phyloP scores from a whole-genome alignment of 306 rosid species.

The Albizia julibrissin region DNA sequence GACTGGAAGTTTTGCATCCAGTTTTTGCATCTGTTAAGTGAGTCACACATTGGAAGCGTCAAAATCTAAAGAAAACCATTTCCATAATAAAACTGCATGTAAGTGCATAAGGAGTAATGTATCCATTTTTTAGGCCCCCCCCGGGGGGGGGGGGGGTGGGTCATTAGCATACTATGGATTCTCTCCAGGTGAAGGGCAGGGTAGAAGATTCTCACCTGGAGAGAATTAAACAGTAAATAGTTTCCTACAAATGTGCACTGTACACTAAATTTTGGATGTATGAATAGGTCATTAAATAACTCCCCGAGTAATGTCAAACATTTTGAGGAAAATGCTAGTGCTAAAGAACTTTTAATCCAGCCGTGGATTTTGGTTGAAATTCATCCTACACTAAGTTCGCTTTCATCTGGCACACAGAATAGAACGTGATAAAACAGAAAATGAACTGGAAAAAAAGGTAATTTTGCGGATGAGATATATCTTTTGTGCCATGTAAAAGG shows the following conservation, averaged over 20 bases:
- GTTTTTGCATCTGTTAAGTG: conserved; percentile 58
- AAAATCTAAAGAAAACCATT: conserved; percentile 24
- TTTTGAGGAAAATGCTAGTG: background rate
- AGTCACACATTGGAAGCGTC: conserved; percentile 38
- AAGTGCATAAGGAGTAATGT: background rate
- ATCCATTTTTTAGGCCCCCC: background rate
- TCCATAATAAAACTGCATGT: conserved; percentile 1
- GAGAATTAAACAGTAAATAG: background rate
- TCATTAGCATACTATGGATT: background rate
- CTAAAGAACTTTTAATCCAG: background rate
- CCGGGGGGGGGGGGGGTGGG: too few relatives aligned
- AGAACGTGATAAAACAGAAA: background rate
- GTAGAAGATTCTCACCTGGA: too few relatives aligned
- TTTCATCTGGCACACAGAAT: background rate
- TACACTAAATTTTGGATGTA: background rate
- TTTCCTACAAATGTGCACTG: background rate
- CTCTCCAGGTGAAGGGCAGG: background rate
- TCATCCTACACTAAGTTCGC: background rate
- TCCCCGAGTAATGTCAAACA: background rate
- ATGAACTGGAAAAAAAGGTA: background rate
- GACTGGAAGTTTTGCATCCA: conserved; percentile 62
- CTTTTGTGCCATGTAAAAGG: background rate
- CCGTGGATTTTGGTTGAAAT: background rate
- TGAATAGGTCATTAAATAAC: background rate
- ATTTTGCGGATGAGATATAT: background rate